Conservation (phyloP, 2,329 filamentous ascomycete species). For the Penicillium sp. region DNA sequence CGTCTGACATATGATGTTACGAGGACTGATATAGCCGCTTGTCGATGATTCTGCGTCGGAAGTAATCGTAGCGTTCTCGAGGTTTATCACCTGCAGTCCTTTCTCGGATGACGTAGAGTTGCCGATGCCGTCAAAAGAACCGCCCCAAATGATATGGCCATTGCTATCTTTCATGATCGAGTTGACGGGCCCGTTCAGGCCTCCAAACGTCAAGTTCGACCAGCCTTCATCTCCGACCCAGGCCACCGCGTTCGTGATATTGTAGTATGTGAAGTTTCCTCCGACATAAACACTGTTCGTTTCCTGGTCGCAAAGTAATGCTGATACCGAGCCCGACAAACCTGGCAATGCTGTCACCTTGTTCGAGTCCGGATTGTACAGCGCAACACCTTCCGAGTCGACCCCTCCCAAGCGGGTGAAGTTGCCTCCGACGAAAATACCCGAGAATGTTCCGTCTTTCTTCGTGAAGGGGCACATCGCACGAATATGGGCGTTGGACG, state of each 20-base stretch:
- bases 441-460: conserved; percentile 57
- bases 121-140: conserved; percentile 76
- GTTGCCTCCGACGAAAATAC: conserved; percentile 81
- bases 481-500: conserved; percentile 76
- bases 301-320: conserved; percentile 70
- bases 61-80: conserved; percentile 65
- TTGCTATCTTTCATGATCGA: conserved; percentile 72
- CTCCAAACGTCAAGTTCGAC: conserved; percentile 76
- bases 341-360: conserved; percentile 63
- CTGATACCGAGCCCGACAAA: conserved; percentile 70
- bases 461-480: conserved; percentile 74
- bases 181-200: conserved; percentile 85
- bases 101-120: no score
- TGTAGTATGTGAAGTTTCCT: conserved; percentile 68
- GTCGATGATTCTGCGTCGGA: conserved; percentile 53
- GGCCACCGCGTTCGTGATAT: conserved; percentile 81
- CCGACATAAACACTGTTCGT: conserved; percentile 83
- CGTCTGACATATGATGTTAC: conserved; percentile 73
- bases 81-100: no score
- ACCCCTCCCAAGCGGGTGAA: conserved; percentile 80
- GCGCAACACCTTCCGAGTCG: conserved; percentile 66
- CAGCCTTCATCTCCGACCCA: conserved; percentile 64
- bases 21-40: conserved; percentile 63
- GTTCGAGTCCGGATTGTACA: conserved; percentile 67
- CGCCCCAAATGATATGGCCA: conserved; percentile 84